A percentile compares a stretch with the other conserved stretches of the same genome.
Conservation (phyloP, 2,329 filamentous ascomycete species). For the Xylaria sp. region DNA sequence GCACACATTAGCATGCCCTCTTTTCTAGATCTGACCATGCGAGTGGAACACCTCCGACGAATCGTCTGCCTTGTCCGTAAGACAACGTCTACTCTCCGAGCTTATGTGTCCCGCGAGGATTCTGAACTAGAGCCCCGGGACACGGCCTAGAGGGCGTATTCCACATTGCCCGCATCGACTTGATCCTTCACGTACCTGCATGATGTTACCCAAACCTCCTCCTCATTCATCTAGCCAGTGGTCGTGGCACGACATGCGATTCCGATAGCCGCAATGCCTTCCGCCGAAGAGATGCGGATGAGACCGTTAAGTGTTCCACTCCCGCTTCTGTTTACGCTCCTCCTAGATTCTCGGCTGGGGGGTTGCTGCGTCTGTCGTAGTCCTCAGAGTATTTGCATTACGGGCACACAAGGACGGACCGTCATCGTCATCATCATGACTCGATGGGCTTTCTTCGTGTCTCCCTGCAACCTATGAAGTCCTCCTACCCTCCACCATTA, state of each 20-base stretch:
- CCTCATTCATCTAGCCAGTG: conserved; percentile 1
- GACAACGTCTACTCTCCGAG: not conserved
- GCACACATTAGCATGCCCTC: not conserved
- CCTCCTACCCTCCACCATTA: not conserved
- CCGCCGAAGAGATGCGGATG: not conserved
- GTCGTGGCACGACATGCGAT: conserved; percentile 14
- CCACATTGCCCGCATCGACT: not conserved
- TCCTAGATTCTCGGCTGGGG: not conserved
- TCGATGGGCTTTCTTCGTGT: not conserved
- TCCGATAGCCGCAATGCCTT: conserved; percentile 21
- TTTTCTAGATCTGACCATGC: not conserved
- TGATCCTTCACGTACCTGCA: conserved; percentile 26
- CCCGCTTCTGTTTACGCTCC: conserved; percentile 13
- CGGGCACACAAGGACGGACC: not conserved
- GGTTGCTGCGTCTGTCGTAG: not conserved
- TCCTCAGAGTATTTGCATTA: not conserved
- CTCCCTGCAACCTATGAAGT: not conserved
- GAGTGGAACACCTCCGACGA: not conserved
- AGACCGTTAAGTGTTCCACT: not conserved
- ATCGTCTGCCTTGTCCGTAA: not conserved
- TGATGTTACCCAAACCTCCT: not conserved
- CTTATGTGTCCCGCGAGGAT: not conserved
- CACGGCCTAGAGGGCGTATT: not conserved
- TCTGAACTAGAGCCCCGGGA: not conserved
- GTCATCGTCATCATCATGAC: not conserved